Evolutionary conservation across 139 green algal genomes (phyloP), one percentile per base, ranked within the genome.

Genomic region (Mesostigma viride): DNA sequence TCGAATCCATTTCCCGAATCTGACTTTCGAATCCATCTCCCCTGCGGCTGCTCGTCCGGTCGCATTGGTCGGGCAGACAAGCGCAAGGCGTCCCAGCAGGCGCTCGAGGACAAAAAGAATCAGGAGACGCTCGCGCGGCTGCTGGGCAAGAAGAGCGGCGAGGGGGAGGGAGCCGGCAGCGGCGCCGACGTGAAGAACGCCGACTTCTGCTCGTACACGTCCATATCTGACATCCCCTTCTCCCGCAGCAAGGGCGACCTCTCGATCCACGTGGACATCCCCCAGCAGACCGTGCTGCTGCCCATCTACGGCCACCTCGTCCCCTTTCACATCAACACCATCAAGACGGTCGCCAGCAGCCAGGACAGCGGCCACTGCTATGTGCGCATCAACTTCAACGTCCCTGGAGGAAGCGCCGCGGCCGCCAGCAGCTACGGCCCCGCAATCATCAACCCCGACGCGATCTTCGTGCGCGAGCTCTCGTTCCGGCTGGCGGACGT

Each of bases 261-360:
- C 3, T 22, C 58, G 51, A n/a, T 72, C 33, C 72, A 82, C 44
- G 72, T 82, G 30, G 92, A 98, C 78, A 46, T 76, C 32, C 76
- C 80, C 32, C 71, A 73, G 1, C 90, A 98, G 77, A 77, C 83
- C 1, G 82, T 99, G 24, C 76, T 99, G 51, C 72, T 98, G 70
- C 94, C 94, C 46, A 91, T 99, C 65, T 95, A 96, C 70, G 94
- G 94, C 36, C 70, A 94, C 48, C 68, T 96, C 64, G 90, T 98
- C 61, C 94, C 94, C 36, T 95, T 99, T 73, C 94, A 99, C 82
- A 91, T 98, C 74, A 86, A 89, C 22, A 92, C 84, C 2, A 75
- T 99, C 40, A 91, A 92, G 71, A 91, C 86, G 32, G 87, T 91
- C 0, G 87, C 72, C 8, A 84, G 80, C 70, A 88, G 78, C 35